Evolutionary conservation across 208 protist species (phyloP).

Genomic region (Angomonas deanei): DNA sequence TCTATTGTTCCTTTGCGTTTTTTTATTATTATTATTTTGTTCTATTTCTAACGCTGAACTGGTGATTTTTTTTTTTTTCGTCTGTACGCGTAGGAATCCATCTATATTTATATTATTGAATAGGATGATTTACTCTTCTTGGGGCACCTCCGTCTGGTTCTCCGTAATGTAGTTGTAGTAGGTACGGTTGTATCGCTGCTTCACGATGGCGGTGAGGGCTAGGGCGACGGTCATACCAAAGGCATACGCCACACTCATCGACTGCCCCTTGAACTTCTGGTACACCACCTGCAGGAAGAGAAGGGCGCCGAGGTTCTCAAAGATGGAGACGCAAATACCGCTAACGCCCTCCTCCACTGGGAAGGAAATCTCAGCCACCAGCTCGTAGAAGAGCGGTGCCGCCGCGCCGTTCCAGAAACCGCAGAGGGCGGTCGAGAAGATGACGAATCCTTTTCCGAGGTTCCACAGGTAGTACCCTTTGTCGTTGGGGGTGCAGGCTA

Average conservation of each 20-base stretch:
- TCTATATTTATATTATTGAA: background rate
- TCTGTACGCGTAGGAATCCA: background rate
- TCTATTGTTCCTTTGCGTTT: background rate
- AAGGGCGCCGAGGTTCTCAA: slow-evolving; percentile 79
- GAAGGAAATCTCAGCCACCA: slow-evolving; percentile 81
- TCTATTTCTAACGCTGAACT: background rate
- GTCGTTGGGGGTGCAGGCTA: slow-evolving; percentile 73
- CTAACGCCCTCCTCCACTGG: slow-evolving; percentile 83
- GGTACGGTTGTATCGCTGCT: slow-evolving; percentile 80
- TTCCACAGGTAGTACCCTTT: slow-evolving; percentile 67
- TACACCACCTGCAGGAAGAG: slow-evolving; percentile 81
- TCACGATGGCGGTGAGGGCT: slow-evolving; percentile 55
- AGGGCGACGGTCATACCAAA: slow-evolving; percentile 78
- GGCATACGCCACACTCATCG: slow-evolving; percentile 80
- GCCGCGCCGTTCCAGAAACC: slow-evolving; percentile 86
- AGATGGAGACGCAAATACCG: slow-evolving; percentile 72
- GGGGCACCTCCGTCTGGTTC: slow-evolving; percentile 9
- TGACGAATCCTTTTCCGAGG: slow-evolving; percentile 58
- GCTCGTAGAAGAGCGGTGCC: slow-evolving; percentile 82
- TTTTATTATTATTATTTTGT: slow-evolving; percentile 2
- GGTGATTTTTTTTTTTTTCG: no score
- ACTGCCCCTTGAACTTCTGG: slow-evolving; percentile 55
- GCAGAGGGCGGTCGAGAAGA: slow-evolving; percentile 64
- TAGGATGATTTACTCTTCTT: slow-evolving; percentile 9
- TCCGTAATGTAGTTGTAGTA: slow-evolving; percentile 50